phyloP scores from a whole-genome alignment of 2,329 filamentous ascomycete genomes.

The Chaetothyriales sp. region DNA sequence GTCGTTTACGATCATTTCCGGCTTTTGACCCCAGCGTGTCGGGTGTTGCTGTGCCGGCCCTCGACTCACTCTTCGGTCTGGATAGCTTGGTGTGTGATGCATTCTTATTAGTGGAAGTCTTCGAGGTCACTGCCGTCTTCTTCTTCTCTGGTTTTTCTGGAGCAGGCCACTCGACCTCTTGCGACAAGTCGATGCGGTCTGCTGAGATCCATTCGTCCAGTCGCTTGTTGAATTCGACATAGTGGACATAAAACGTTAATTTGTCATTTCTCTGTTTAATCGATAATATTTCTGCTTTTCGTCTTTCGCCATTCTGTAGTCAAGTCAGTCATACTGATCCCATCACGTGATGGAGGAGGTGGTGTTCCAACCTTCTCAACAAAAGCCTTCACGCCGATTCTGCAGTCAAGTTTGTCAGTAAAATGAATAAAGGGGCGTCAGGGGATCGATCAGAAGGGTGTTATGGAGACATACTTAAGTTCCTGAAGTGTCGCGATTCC shows the following conservation, averaged over 20 bases:
- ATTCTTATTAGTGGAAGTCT: slow-evolving; percentile 38
- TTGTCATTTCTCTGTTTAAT: slow-evolving; percentile 81
- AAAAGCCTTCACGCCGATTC: slow-evolving; percentile 51
- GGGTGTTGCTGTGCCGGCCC: slow-evolving; percentile 43
- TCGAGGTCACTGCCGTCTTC: slow-evolving; percentile 48
- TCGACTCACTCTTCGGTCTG: slow-evolving; percentile 29
- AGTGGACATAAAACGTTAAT: slow-evolving; percentile 88
- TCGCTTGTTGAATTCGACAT: slow-evolving; percentile 94
- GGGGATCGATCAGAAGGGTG: slow-evolving; percentile 10
- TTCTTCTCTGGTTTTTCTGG: slow-evolving; percentile 80
- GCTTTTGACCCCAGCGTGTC: slow-evolving; percentile 36
- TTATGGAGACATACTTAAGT: slow-evolving; percentile 46
- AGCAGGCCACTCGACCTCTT: slow-evolving; percentile 92
- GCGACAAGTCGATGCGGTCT: slow-evolving; percentile 65
- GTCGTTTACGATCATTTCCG: slow-evolving; percentile 29
- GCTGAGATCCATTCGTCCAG: slow-evolving; percentile 77
- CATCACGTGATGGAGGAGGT: slow-evolving; percentile 1
- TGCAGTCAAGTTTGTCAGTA: slow-evolving; percentile 24
- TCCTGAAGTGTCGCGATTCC: slow-evolving; percentile 74
- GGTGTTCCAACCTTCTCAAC: slow-evolving; percentile 44
- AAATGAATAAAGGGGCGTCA: slow-evolving; percentile 23
- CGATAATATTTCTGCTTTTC: slow-evolving; percentile 91
- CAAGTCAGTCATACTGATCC: slow-evolving; percentile 4
- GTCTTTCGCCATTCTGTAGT: slow-evolving; percentile 56
- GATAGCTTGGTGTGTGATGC: slow-evolving; percentile 36